These are phyloP conservation scores for Arthroderma sp. DNA, from an alignment of 2,329 filamentous ascomycete genomes.

Conservation along the genomic window DNA sequence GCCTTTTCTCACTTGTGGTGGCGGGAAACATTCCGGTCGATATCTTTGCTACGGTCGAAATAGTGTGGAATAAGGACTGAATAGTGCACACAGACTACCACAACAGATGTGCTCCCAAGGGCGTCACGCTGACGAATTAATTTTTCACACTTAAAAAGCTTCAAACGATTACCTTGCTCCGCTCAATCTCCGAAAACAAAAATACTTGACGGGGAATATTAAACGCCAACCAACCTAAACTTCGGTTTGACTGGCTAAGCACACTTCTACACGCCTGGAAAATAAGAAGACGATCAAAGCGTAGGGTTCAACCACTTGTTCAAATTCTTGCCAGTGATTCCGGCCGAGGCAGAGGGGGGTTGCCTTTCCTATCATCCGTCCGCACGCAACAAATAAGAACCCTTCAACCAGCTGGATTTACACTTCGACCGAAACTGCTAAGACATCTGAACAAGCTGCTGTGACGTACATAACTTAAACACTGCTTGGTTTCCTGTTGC, in stretches of 20 bases:
- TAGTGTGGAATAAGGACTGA: not conserved
- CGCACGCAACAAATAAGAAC: not conserved
- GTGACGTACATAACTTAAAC: slow-evolving; percentile 1
- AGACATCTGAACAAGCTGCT: not conserved
- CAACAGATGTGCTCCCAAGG: not conserved
- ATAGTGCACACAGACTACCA: not conserved
- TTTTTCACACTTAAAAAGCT: not conserved
- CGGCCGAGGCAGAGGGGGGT: not conserved
- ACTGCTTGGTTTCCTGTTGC: not conserved
- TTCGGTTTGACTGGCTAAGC: not conserved
- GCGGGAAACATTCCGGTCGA: not conserved
- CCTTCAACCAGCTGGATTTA: not conserved
- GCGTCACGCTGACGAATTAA: slow-evolving; percentile 1
- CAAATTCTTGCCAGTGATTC: not conserved
- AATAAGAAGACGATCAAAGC: not conserved
- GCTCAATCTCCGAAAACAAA: slow-evolving; percentile 4
- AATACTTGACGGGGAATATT: slow-evolving; percentile 2
- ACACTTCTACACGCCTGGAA: no score
- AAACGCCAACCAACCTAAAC: slow-evolving; percentile 4
- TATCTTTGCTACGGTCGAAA: not conserved
- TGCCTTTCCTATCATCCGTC: not conserved
- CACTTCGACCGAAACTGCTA: not conserved
- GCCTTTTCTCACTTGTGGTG: not conserved
- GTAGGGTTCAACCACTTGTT: not conserved
- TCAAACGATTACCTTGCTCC: not conserved